These are phyloP conservation scores for Sporobolomyces pararoseus DNA, from an alignment of 768 basidiomycete species.

Conservation along the genomic window DNA sequence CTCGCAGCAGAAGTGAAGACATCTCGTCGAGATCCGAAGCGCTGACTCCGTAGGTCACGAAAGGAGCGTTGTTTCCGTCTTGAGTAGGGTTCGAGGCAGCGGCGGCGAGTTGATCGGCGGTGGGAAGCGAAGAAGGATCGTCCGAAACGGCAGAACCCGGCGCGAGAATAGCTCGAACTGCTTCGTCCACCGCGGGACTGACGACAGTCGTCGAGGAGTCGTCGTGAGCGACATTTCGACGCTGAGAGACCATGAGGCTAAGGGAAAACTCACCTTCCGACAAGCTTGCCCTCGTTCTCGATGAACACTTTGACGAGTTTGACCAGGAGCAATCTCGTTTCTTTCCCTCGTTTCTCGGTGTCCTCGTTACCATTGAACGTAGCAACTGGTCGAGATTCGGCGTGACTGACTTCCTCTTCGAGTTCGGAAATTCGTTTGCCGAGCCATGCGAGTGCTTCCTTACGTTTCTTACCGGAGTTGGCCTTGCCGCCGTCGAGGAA, in stretches of 20 bases:
- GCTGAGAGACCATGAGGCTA: not conserved
- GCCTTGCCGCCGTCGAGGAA: constrained; percentile 63
- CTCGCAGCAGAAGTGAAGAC: constrained; percentile 71
- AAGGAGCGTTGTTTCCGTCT: constrained; percentile 42
- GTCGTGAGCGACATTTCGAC: not conserved
- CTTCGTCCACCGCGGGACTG: constrained; percentile 65
- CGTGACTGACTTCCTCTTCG: constrained; percentile 68
- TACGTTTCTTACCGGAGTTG: constrained; percentile 66
- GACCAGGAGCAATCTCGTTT: constrained; percentile 63
- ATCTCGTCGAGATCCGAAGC: constrained; percentile 70
- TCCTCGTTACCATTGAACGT: not conserved
- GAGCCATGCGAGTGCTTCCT: constrained; percentile 79
- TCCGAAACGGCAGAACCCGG: constrained; percentile 49
- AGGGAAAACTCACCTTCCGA: constrained; percentile 65
- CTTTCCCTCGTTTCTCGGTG: constrained; percentile 39
- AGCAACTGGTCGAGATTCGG: constrained; percentile 44
- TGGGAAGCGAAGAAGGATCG: constrained; percentile 25
- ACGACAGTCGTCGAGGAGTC: not conserved
- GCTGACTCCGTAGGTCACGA: constrained; percentile 61
- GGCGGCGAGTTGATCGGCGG: constrained; percentile 40
- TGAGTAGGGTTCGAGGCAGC: not conserved
- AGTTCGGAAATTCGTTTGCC: constrained; percentile 71
- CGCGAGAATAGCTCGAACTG: constrained; percentile 69
- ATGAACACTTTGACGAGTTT: constrained; percentile 73
- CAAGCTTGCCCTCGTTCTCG: constrained; percentile 80